A percentile compares a stretch with the other conserved stretches of the same genome.
Evolutionary conservation across 2,329 filamentous ascomycete genomes (phyloP).

Genomic region (Paraphaeosphaeria minitans): DNA sequence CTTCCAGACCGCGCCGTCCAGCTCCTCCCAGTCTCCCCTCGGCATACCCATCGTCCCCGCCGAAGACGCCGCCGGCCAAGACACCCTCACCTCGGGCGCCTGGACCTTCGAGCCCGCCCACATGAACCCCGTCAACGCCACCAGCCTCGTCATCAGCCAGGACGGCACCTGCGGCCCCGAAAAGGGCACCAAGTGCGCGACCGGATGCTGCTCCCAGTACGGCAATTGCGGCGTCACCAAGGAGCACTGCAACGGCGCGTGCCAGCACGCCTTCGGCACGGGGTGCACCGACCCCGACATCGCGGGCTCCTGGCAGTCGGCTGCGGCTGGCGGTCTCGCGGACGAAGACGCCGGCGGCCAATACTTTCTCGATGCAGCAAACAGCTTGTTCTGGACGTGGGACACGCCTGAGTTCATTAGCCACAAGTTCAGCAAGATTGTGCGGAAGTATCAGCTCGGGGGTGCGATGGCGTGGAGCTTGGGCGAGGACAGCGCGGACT

Average conservation of each 20-base stretch:
- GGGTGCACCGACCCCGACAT: constrained; percentile 58
- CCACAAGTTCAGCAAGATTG: constrained; percentile 66
- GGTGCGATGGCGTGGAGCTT: constrained; percentile 79
- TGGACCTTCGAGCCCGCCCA: constrained; percentile 55
- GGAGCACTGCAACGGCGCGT: constrained; percentile 39
- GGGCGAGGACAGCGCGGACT: constrained; percentile 64
- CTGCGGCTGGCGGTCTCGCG: constrained; percentile 58
- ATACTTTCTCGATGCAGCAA: constrained; percentile 68
- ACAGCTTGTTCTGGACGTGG: constrained; percentile 74
- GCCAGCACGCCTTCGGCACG: constrained; percentile 39
- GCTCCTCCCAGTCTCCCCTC: constrained; percentile 51
- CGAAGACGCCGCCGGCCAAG: constrained; percentile 65
- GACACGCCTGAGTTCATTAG: constrained; percentile 67
- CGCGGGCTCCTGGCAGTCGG: constrained; percentile 62
- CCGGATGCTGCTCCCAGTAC: constrained; percentile 40
- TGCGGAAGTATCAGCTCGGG: constrained; percentile 62
- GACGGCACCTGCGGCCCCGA: constrained; percentile 43
- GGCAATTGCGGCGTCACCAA: constrained; percentile 37
- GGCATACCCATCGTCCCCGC: constrained; percentile 65
- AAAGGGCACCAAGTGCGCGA: constrained; percentile 31
- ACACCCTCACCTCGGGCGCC: constrained; percentile 62
- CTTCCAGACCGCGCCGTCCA: constrained; percentile 60
- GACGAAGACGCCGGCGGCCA: constrained; percentile 66
- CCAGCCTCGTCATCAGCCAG: constrained; percentile 18
- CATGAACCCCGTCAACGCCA: constrained; percentile 29